Evolutionary conservation across 179 eudicot genomes (phyloP).

Genomic region (Heliamphora pulchella): DNA sequence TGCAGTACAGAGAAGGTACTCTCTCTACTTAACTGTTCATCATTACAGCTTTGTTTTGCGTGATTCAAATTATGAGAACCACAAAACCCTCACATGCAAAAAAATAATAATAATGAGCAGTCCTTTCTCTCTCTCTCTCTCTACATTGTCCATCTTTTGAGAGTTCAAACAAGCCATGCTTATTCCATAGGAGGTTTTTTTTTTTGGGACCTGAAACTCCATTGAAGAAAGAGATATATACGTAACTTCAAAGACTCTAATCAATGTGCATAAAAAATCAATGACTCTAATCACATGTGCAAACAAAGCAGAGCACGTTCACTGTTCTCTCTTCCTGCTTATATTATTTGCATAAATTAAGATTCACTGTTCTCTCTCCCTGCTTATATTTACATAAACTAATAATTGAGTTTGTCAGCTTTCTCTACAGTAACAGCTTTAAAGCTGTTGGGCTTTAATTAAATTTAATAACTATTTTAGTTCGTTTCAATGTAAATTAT

Average conservation of each 20-base stretch:
- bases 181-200: no score
- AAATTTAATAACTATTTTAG: no score
- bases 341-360: no score
- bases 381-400: constrained; percentile 11
- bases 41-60: constrained; percentile 33
- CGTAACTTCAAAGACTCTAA: constrained; percentile 11
- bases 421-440: no score
- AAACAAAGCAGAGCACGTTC: constrained; percentile 45
- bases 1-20: constrained; percentile 17
- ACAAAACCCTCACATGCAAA: constrained; percentile 13
- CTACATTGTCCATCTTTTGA: background rate
- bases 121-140: background rate
- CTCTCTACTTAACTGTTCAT: constrained; percentile 15
- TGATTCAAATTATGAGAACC: constrained; percentile 17
- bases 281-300: constrained; percentile 13
- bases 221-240: no score
- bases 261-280: constrained; percentile 1
- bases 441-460: no score
- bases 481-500: no score
- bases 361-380: background rate
- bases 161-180: no score
- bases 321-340: constrained; percentile 17
- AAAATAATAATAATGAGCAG: background rate
- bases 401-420: background rate
- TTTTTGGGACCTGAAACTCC: no score